Conservation (phyloP, 139 green algal genomes). For the Choricystis sp. region DNA sequence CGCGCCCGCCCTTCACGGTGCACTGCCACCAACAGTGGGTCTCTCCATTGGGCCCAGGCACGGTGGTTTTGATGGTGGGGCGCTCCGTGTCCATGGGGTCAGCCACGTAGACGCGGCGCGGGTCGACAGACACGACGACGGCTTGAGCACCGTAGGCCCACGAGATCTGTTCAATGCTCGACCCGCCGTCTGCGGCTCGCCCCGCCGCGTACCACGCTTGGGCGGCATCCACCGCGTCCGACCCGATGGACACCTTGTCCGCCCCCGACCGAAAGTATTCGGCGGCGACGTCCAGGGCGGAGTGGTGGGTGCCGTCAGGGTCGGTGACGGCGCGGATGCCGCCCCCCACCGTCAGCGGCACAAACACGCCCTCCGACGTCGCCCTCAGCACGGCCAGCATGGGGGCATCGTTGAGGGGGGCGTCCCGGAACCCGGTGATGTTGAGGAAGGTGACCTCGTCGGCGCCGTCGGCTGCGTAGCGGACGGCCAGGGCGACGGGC, state of each 20-base stretch:
- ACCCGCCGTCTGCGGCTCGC: constrained; percentile 34
- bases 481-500: constrained; percentile 46
- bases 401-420: constrained; percentile 78
- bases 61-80: constrained; percentile 31
- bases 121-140: constrained; percentile 86
- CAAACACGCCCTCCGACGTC: constrained; percentile 87
- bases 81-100: constrained; percentile 37
- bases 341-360: constrained; percentile 93
- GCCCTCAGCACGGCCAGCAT: constrained; percentile 84
- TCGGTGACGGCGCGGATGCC: constrained; percentile 91
- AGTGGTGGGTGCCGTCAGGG: constrained; percentile 49
- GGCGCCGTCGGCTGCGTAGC: constrained; percentile 88
- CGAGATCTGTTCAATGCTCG: constrained; percentile 91
- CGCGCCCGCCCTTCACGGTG: constrained; percentile 79
- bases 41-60: constrained; percentile 81
- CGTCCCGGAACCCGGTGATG: constrained; percentile 84
- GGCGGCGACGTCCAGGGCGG: constrained; percentile 77
- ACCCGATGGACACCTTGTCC: constrained; percentile 95
- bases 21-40: constrained; percentile 92
- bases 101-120: constrained; percentile 67
- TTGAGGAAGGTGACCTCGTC: constrained; percentile 98
- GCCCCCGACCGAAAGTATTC: constrained; percentile 94
- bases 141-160: constrained; percentile 41
- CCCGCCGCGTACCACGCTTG: constrained; percentile 34
- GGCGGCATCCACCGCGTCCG: constrained; percentile 67